phyloP scores from a whole-genome alignment of 768 basidiomycete species.

The Phylloporus scabripes region DNA sequence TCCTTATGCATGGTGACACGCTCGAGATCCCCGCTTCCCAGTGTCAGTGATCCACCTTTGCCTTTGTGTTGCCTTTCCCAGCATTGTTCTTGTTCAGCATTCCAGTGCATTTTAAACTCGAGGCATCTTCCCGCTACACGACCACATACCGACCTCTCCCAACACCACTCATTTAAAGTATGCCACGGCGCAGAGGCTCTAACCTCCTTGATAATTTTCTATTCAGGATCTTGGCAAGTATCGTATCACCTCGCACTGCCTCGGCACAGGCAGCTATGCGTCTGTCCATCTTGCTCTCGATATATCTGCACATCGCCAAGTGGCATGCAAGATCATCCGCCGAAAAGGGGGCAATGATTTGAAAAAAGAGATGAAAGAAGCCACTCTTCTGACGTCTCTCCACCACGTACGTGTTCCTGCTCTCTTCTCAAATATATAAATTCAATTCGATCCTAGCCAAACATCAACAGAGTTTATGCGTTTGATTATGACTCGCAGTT shows the following conservation, averaged over 20 bases:
- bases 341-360: slow-evolving; percentile 41
- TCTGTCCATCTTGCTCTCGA: slow-evolving; percentile 77
- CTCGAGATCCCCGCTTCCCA: slow-evolving; percentile 64
- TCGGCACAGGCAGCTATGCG: slow-evolving; percentile 79
- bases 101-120: slow-evolving; percentile 58
- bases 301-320: slow-evolving; percentile 56
- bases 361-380: slow-evolving; percentile 68
- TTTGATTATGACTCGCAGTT: slow-evolving; percentile 59
- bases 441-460: slow-evolving; percentile 46
- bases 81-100: slow-evolving; percentile 37
- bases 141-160: slow-evolving; percentile 59
- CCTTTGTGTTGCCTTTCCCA: not conserved
- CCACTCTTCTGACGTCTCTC: slow-evolving; percentile 63
- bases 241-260: slow-evolving; percentile 69
- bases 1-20: slow-evolving; percentile 73
- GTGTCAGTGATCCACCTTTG: slow-evolving; percentile 32
- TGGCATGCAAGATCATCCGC: slow-evolving; percentile 80
- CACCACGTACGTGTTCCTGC: slow-evolving; percentile 51
- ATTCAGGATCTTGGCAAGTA: slow-evolving; percentile 59
- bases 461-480: slow-evolving; percentile 73
- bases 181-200: slow-evolving; percentile 1
- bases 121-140: slow-evolving; percentile 45
- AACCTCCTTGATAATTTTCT: not conserved
- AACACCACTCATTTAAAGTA: slow-evolving; percentile 50
- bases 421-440: not conserved